Evolutionary conservation across 352 stramenopile species (phyloP).

Genomic region (Aphanomyces euteiches): DNA sequence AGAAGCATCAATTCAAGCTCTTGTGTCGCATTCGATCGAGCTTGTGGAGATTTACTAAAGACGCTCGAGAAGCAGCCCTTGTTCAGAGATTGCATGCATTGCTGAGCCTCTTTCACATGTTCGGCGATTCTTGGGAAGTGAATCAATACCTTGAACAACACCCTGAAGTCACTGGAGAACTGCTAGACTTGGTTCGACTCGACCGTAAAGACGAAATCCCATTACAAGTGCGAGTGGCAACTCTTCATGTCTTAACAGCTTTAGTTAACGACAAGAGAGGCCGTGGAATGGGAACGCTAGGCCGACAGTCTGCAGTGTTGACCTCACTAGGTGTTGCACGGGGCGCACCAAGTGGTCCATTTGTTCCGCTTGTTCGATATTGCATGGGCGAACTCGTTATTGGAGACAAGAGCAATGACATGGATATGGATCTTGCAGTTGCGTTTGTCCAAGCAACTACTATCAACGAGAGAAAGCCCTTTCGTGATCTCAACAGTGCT

Average conservation of each 20-base stretch:
- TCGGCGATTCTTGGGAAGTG: conserved; percentile 70
- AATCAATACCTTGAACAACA: conserved; percentile 76
- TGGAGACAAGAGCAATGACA: conserved; percentile 46
- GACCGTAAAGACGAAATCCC: conserved; percentile 61
- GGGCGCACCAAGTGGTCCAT: conserved; percentile 69
- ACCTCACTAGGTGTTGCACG: conserved; percentile 72
- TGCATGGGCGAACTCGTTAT: conserved; percentile 58
- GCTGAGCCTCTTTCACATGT: conserved; percentile 69
- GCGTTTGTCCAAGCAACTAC: conserved; percentile 84
- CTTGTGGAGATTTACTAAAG: conserved; percentile 24
- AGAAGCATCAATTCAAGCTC: conserved; percentile 67
- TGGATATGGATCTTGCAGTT: conserved; percentile 85
- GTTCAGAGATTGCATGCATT: conserved; percentile 69
- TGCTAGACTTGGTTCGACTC: conserved; percentile 74
- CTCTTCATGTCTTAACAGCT: conserved; percentile 69
- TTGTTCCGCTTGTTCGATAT: conserved; percentile 76
- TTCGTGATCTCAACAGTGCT: conserved; percentile 43
- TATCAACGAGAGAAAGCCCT: conserved; percentile 54
- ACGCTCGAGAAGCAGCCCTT: conserved; percentile 47
- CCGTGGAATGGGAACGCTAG: conserved; percentile 61
- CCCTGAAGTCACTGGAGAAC: conserved; percentile 58
- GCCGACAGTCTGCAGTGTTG: conserved; percentile 76
- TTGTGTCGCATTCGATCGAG: conserved; percentile 58
- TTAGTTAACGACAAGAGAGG: conserved; percentile 73
- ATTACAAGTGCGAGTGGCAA: conserved; percentile 51